phyloP scores from a whole-genome alignment of 768 basidiomycete species.

The Cytidiella melzeri region DNA sequence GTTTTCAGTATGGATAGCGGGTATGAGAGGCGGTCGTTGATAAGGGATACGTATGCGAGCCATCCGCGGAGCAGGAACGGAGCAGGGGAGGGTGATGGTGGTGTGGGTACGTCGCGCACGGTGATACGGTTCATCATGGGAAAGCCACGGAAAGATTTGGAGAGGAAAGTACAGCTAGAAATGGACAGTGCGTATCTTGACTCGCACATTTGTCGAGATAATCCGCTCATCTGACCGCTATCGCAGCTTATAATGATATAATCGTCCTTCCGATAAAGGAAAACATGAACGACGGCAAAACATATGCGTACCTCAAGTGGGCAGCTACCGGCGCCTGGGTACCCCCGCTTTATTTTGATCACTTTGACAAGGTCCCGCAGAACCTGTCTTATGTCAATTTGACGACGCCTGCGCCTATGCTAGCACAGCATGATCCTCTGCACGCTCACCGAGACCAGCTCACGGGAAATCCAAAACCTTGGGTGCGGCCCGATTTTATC shows the following conservation, averaged over 20 bases:
- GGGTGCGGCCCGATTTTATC: conserved; percentile 88
- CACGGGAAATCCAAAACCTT: conserved; percentile 41
- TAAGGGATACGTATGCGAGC: conserved; percentile 85
- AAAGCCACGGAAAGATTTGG: conserved; percentile 74
- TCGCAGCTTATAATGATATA: conserved; percentile 77
- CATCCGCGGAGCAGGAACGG: conserved; percentile 75
- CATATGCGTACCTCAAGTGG: conserved; percentile 89
- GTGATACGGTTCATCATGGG: conserved; percentile 88
- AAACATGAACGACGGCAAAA: conserved; percentile 97
- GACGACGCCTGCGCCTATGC: conserved; percentile 44
- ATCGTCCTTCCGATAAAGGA: conserved; percentile 78
- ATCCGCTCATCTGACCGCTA: conserved; percentile 2
- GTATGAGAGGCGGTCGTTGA: conserved; percentile 79
- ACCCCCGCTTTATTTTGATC: conserved; percentile 61
- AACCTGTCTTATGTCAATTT: conserved; percentile 62
- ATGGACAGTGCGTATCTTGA: conserved; percentile 72
- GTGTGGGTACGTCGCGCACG: conserved; percentile 73
- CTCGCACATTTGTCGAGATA: background rate
- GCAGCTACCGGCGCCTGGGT: conserved; percentile 89
- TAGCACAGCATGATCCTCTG: conserved; percentile 70
- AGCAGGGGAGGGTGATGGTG: conserved; percentile 62
- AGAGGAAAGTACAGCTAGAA: conserved; percentile 75
- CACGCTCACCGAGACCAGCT: conserved; percentile 46
- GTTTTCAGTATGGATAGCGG: conserved; percentile 87
- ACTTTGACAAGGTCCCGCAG: conserved; percentile 36